A percentile compares a stretch with the other conserved stretches of the same genome.
These are phyloP conservation scores for Ophiostoma triangulosporum DNA, from an alignment of 2,329 filamentous ascomycete genomes.

Conservation along the genomic window DNA sequence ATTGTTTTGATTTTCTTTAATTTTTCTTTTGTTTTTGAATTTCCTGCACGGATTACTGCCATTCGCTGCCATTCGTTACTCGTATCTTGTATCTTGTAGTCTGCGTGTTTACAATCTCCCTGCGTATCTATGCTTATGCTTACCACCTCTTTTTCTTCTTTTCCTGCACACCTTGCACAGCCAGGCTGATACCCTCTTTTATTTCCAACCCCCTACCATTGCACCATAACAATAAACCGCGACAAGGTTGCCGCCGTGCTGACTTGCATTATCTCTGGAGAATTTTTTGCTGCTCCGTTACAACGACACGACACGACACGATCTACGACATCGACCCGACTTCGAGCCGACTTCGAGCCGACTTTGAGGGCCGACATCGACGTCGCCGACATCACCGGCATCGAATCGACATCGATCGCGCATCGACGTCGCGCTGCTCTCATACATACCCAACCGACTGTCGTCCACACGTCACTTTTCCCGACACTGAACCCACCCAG, in stretches of 20 bases:
- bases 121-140: too few species aligned
- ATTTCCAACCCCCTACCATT: neutral
- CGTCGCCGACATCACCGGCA: neutral
- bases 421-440: neutral
- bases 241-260: neutral
- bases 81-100: neutral
- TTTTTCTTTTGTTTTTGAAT: neutral
- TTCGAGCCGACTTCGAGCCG: too few species aligned
- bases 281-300: neutral
- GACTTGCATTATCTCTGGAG: neutral
- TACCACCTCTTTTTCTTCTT: neutral
- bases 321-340: neutral
- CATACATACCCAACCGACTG: neutral
- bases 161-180: neutral
- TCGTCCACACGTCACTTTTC: neutral
- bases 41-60: neutral
- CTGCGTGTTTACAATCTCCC: neutral
- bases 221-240: neutral
- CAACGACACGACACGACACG: neutral
- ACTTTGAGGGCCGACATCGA: neutral
- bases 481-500: neutral
- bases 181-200: neutral
- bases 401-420: neutral
- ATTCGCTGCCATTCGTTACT: neutral
- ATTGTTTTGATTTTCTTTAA: neutral